Conservation (phyloP, 2,329 filamentous ascomycete genomes). For the Chaetomium olivaceum region DNA sequence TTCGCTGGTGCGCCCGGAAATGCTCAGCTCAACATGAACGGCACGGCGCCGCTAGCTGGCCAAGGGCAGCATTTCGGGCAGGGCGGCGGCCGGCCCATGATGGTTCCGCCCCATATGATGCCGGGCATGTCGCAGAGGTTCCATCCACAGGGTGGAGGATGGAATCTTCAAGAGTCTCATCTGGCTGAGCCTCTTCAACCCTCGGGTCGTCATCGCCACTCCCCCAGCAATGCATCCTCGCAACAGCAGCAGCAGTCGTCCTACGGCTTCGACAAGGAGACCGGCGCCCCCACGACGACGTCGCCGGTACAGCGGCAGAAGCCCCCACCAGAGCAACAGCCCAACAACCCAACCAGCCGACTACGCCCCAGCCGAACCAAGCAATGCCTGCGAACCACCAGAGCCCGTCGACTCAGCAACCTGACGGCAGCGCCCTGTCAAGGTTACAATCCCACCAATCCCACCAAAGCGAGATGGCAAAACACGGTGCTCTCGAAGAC, state of each 20-base stretch:
- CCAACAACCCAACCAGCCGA: constrained; percentile 12
- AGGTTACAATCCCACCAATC: constrained; percentile 38
- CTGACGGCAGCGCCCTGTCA: constrained; percentile 34
- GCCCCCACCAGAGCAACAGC: constrained; percentile 42
- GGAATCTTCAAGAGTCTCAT: constrained; percentile 58
- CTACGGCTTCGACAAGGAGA: constrained; percentile 55
- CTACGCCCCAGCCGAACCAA: constrained; percentile 19
- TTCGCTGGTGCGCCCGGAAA: constrained; percentile 21
- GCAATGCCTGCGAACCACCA: constrained; percentile 14
- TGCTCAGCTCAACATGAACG: constrained; percentile 21
- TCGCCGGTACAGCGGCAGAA: constrained; percentile 41
- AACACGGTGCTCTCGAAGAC: constrained; percentile 41
- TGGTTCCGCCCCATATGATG: constrained; percentile 28
- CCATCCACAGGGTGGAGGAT: constrained; percentile 47
- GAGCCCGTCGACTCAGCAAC: constrained; percentile 12
- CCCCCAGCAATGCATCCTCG: constrained; percentile 36
- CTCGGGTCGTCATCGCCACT: constrained; percentile 41
- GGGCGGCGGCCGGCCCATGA: constrained; percentile 19
- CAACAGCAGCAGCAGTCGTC: constrained; percentile 37
- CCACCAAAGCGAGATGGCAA: constrained; percentile 43
- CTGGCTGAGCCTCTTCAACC: constrained; percentile 52
- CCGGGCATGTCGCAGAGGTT: constrained; percentile 43
- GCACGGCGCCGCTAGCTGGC: constrained; percentile 11
- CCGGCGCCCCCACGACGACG: constrained; percentile 37
- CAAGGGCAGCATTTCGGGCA: constrained; percentile 20